phyloP scores from a whole-genome alignment of 768 basidiomycete species.

The Coprinellus micaceus region DNA sequence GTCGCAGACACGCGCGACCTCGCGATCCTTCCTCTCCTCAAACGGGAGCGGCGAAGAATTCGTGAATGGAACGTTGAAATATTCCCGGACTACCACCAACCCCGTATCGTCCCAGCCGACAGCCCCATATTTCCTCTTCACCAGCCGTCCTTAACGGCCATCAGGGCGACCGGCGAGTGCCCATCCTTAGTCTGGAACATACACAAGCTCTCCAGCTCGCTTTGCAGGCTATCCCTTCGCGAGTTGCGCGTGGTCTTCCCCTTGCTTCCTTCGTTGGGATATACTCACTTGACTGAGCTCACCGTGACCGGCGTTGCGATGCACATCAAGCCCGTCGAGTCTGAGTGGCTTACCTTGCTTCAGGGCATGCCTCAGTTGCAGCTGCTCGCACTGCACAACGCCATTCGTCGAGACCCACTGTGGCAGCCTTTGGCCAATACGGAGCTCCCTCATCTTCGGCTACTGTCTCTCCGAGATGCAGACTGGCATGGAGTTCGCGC shows the following conservation, averaged over 20 bases:
- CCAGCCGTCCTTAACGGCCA: background rate
- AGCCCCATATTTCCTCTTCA: background rate
- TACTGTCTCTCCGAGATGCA: background rate
- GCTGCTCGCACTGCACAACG: background rate
- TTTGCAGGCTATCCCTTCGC: background rate
- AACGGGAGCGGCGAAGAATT: background rate
- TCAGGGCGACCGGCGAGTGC: background rate
- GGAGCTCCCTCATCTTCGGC: background rate
- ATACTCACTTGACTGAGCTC: background rate
- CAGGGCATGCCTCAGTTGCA: background rate
- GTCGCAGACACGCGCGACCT: background rate
- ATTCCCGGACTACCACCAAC: too few species aligned
- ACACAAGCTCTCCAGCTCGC: background rate
- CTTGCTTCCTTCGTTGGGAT: background rate
- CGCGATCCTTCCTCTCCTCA: background rate
- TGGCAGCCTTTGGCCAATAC: background rate
- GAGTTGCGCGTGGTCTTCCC: background rate
- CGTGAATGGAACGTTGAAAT: background rate
- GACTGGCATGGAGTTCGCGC: background rate
- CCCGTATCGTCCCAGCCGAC: background rate
- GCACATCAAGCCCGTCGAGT: background rate
- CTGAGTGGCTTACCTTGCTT: background rate
- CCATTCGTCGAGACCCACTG: background rate
- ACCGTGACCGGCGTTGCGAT: background rate
- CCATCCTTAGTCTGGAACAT: background rate